Evolutionary conservation across 179 eudicot genomes (phyloP), one percentile per base, ranked within the genome.

Genomic region (Monotropa hypopitys): DNA sequence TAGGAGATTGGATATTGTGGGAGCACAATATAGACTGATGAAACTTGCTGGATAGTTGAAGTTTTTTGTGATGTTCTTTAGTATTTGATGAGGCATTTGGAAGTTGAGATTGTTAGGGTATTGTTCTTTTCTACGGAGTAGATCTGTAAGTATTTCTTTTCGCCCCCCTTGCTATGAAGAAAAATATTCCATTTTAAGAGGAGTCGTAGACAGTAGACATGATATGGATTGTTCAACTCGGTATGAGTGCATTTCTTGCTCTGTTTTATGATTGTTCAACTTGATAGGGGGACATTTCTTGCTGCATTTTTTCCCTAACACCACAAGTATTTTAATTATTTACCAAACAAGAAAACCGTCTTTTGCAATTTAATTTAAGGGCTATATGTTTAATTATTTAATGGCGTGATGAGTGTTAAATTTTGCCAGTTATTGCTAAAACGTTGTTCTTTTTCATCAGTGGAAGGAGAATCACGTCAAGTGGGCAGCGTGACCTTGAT

Each of bases 401-500:
- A 13, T 3, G 74, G n/a, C n/a, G 74, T 30, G 57, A 26, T 47
- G 5, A 33, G 73, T 45, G 15, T 38, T 38, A 13, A 26, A 45
- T 4, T 49, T 10, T 32, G 43, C 26, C 28, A 33, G 50, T 33
- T 47, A 15, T 73, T 53, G 26, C 33, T 54, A 33, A 53, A n/a
- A 73, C 45, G 18, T 12, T 53, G 46, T 35, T 72, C 21, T 67
- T 49, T 11, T 67, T 16, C 42, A 53, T 40, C 86, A 89, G 93
- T 79, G 93, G 91, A 77, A 88, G 93, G 78, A 86, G 54, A 74
- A 89, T 90, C 80, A 90, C 92, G 6, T 88, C 92, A 51, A 88
- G 82, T 61, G 96, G 96, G 23, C 88, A 81, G 80, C 74, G 96
- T 50, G 96, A 91, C 84, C 93, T 91, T 69, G 96, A 91, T 65